These are phyloP conservation scores for Aspergillus mulundensis DNA, from an alignment of 495 filamentous ascomycete genomes.

Conservation along the genomic window DNA sequence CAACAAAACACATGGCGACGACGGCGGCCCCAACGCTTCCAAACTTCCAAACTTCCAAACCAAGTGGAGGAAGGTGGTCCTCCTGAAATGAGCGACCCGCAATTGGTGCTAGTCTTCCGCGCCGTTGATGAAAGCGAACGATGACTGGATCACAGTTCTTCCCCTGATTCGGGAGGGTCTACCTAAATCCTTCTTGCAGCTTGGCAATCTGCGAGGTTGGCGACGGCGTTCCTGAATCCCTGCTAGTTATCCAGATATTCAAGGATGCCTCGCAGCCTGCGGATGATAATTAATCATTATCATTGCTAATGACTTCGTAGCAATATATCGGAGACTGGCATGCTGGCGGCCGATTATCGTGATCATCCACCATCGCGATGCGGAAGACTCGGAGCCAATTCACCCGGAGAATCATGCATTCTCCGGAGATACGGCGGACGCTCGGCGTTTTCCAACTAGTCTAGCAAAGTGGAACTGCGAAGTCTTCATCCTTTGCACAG, in stretches of 20 bases:
- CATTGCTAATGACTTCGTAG: not conserved
- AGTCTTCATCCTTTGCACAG: not conserved
- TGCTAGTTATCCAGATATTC: not conserved
- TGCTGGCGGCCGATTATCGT: not conserved
- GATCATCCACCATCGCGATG: not conserved
- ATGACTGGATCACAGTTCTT: slow-evolving; percentile 10
- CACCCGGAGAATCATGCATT: not conserved
- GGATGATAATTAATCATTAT: slow-evolving; percentile 2
- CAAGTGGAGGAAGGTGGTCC: slow-evolving; percentile 11
- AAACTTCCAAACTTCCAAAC: not conserved
- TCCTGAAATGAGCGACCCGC: slow-evolving; percentile 23
- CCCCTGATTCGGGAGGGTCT: slow-evolving; percentile 15
- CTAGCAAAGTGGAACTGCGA: not conserved
- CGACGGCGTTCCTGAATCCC: not conserved
- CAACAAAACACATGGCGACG: slow-evolving; percentile 12
- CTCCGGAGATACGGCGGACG: not conserved
- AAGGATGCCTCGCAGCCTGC: not conserved
- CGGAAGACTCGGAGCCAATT: not conserved
- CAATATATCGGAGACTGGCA: not conserved
- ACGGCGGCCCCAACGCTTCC: not conserved
- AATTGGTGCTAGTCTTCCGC: slow-evolving; percentile 19
- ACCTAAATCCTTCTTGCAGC: slow-evolving; percentile 7
- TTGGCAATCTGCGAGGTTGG: slow-evolving; percentile 6
- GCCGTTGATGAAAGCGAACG: slow-evolving; percentile 16
- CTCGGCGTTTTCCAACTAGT: not conserved